A percentile compares a stretch with the other conserved stretches of the same genome.
These are phyloP conservation scores for Bipolaris gigantea DNA, from an alignment of 2,329 filamentous ascomycete genomes.

Conservation along the genomic window DNA sequence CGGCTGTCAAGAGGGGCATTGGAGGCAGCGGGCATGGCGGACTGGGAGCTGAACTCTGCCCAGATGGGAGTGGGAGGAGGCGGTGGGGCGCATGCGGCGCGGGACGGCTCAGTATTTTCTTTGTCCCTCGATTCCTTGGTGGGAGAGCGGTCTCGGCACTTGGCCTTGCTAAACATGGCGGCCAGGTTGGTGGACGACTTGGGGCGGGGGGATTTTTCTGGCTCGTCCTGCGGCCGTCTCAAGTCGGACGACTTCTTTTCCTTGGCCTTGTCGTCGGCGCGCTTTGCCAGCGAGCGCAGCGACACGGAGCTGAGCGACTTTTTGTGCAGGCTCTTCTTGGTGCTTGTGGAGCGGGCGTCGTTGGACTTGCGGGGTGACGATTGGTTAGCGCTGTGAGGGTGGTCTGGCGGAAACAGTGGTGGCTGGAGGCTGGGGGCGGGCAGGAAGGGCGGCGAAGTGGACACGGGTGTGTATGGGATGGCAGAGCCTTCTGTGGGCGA, in stretches of 20 bases:
- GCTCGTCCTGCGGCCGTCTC: slow-evolving; percentile 23
- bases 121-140: slow-evolving; percentile 63
- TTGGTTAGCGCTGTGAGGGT: slow-evolving; percentile 49
- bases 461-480: slow-evolving; percentile 27
- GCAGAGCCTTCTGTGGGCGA: slow-evolving; percentile 48
- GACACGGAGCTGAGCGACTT: slow-evolving; percentile 59
- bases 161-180: slow-evolving; percentile 72
- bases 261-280: slow-evolving; percentile 41
- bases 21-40: slow-evolving; percentile 41
- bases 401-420: slow-evolving; percentile 55
- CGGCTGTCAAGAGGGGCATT: slow-evolving; percentile 51
- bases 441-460: slow-evolving; percentile 26
- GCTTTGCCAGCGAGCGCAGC: slow-evolving; percentile 54
- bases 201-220: slow-evolving; percentile 63
- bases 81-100: slow-evolving; percentile 47
- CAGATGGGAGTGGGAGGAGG: slow-evolving; percentile 71
- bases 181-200: slow-evolving; percentile 85
- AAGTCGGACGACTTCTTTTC: slow-evolving; percentile 39
- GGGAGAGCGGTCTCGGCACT: slow-evolving; percentile 61
- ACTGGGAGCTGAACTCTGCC: slow-evolving; percentile 66
- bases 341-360: slow-evolving; percentile 38
- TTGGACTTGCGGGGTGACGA: slow-evolving; percentile 45
- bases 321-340: slow-evolving; percentile 50
- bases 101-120: slow-evolving; percentile 73
- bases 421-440: slow-evolving; percentile 31